Evolutionary conservation across 176 grass and related monocot species (phyloP), one percentile per base, ranked within the genome.

Genomic region (Triticum dicoccoides): DNA sequence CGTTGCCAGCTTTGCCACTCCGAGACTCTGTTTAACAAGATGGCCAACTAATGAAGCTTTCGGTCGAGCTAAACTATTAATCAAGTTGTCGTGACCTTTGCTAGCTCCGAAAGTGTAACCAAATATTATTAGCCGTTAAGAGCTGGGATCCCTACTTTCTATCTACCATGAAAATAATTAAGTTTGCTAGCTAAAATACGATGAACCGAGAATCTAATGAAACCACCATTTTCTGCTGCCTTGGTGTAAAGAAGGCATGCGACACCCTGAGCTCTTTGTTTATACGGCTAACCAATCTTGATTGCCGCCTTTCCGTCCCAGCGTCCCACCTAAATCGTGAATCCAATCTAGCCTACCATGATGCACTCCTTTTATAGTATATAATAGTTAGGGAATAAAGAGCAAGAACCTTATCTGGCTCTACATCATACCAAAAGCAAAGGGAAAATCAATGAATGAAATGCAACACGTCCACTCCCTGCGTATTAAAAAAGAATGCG

Each of bases 191-290:
- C 12, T n/a, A 1, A 80, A 42, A 82, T 87, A 44, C 67, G 24
- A 34, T 30, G 25, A 61, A 69, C 35, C 23, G 17, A 39, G 32
- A 51, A 78, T 78, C 73, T 29, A 68, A 27, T 62, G 44, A 78
- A 78, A 73, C 67, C 42, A 75, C 80, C 27, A 85, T 42, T 80
- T 80, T 84, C 42, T 41, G 58, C 17, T 1, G 33, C 67, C 67
- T 59, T 37, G 35, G 61, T 81, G 34, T 81, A 81, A 81, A 61
- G 24, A 9, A 20, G 2, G 29, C 34, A 62, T 32, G 35, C 23
- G 11, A 8, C 51, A 39, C 5, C 25, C 12, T 8, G 6, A 21
- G 20, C 34, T 69, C 15, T 66, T 49, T 20, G 56, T 12, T 73
- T 63, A 34, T 35, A 61, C 12, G 7, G 39, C 4, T 23, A 52